These are phyloP conservation scores for Zostera marina DNA, from an alignment of 116 monocot genomes.

Conservation along the genomic window DNA sequence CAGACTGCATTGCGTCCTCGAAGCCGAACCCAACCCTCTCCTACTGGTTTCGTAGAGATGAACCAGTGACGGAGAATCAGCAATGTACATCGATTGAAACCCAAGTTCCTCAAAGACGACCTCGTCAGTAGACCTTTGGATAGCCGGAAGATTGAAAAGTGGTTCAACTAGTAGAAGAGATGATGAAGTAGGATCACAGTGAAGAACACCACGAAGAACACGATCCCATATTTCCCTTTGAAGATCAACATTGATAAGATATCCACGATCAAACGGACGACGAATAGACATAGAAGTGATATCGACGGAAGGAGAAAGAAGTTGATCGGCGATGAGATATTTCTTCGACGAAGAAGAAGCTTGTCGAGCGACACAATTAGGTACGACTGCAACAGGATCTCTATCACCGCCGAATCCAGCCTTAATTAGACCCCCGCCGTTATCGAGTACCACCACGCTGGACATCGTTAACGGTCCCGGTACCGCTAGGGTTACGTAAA, in stretches of 20 bases:
- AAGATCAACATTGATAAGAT: slow-evolving; percentile 65
- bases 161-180: slow-evolving; percentile 94
- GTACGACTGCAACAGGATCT: slow-evolving; percentile 55
- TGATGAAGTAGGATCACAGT: slow-evolving; percentile 24
- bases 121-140: slow-evolving; percentile 73
- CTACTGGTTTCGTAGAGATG: slow-evolving; percentile 72
- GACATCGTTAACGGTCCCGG: not conserved
- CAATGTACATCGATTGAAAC: slow-evolving; percentile 51
- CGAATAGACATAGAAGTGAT: slow-evolving; percentile 52
- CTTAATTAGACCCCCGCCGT: slow-evolving; percentile 81
- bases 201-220: slow-evolving; percentile 35
- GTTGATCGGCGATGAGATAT: slow-evolving; percentile 46
- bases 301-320: slow-evolving; percentile 45
- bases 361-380: slow-evolving; percentile 66
- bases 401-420: slow-evolving; percentile 81
- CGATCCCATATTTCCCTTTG: slow-evolving; percentile 75
- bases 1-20: slow-evolving; percentile 44
- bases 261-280: slow-evolving; percentile 89
- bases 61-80: slow-evolving; percentile 74
- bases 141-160: slow-evolving; percentile 54
- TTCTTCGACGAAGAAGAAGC: slow-evolving; percentile 4
- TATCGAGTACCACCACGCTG: slow-evolving; percentile 65
- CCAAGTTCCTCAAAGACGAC: slow-evolving; percentile 86
- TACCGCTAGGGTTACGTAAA: not conserved
- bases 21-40: slow-evolving; percentile 2